Percentiles rank a stretch among this genome's conserved stretches.
These are phyloP conservation scores for Dichotomocladium elegans DNA, from an alignment of 371 early-diverging fungal species.

Conservation along the genomic window DNA sequence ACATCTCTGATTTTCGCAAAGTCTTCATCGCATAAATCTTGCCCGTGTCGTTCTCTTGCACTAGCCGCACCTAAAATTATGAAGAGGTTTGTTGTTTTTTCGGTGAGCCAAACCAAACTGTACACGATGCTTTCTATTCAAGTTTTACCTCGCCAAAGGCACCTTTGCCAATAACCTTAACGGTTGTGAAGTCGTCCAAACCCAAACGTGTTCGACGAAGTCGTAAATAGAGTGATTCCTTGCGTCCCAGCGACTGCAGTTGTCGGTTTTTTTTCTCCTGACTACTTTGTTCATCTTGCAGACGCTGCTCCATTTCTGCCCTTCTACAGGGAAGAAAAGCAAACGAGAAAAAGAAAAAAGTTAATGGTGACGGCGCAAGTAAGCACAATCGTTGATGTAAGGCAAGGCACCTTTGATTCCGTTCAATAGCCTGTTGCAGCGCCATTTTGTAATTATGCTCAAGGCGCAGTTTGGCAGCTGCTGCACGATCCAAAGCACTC, in stretches of 20 bases:
- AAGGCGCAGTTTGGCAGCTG: conserved; percentile 82
- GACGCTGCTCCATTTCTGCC: conserved; percentile 72
- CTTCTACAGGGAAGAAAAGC: conserved; percentile 41
- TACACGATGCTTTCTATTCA: not conserved
- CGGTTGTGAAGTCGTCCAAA: conserved; percentile 92
- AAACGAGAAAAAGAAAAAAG: not conserved
- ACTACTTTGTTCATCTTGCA: conserved; percentile 72
- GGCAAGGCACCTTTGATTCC: conserved; percentile 78
- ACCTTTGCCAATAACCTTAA: conserved; percentile 99
- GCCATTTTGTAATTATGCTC: conserved; percentile 86
- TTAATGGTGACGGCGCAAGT: not conserved
- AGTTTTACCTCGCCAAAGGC: conserved; percentile 97
- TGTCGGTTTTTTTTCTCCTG: conserved; percentile 87
- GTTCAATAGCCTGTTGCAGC: conserved; percentile 84
- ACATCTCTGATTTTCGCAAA: conserved; percentile 94
- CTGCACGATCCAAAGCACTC: conserved; percentile 77
- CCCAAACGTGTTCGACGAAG: conserved; percentile 89
- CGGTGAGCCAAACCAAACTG: not conserved
- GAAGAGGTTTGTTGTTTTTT: no score
- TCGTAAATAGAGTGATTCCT: conserved; percentile 92
- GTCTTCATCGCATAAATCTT: conserved; percentile 99
- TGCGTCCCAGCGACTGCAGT: conserved; percentile 70
- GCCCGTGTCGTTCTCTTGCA: conserved; percentile 93
- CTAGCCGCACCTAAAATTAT: conserved; percentile 76
- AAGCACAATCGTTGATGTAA: no score